phyloP scores from a whole-genome alignment of 2,329 filamentous ascomycete genomes.

The Pseudogymnoascus sp. region DNA sequence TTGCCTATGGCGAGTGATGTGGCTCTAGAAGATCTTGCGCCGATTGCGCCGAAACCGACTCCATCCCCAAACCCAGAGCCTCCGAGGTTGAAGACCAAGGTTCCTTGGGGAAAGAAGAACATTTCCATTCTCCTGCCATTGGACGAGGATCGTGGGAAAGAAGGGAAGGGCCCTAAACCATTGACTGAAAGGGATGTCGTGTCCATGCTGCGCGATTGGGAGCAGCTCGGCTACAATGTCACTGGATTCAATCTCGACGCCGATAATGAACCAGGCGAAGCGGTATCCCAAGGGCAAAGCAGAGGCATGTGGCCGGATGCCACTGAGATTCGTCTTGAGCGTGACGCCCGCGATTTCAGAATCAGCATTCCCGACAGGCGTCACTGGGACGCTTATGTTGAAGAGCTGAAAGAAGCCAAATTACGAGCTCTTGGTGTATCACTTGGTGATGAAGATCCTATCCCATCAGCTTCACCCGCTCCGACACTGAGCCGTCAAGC shows the following conservation, averaged over 20 bases:
- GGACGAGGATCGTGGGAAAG: constrained; percentile 56
- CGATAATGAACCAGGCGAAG: constrained; percentile 26
- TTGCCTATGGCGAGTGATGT: constrained; percentile 14
- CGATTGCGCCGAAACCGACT: constrained; percentile 14
- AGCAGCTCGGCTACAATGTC: constrained; percentile 60
- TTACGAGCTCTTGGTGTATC: constrained; percentile 84
- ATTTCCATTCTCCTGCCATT: constrained; percentile 63
- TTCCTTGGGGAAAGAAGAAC: constrained; percentile 67
- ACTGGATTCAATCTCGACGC: constrained; percentile 58
- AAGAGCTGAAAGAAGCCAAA: constrained; percentile 81
- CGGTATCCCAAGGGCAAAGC: constrained; percentile 43
- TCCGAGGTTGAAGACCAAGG: constrained; percentile 59
- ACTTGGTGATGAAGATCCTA: constrained; percentile 62
- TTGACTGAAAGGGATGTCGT: constrained; percentile 48
- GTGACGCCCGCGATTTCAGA: constrained; percentile 43
- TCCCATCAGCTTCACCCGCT: constrained; percentile 59
- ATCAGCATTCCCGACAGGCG: constrained; percentile 52
- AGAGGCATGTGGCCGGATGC: constrained; percentile 59
- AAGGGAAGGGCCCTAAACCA: constrained; percentile 45
- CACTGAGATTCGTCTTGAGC: constrained; percentile 49
- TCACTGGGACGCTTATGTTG: constrained; percentile 70
- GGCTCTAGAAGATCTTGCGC: constrained; percentile 11
- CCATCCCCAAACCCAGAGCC: constrained; percentile 34
- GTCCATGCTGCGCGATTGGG: constrained; percentile 57
- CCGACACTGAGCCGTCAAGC: constrained; percentile 56